Evolutionary conservation across 2,329 filamentous ascomycete species (phyloP), one percentile per base, ranked within the genome.

Genomic region (Tetracladium maxilliforme): DNA sequence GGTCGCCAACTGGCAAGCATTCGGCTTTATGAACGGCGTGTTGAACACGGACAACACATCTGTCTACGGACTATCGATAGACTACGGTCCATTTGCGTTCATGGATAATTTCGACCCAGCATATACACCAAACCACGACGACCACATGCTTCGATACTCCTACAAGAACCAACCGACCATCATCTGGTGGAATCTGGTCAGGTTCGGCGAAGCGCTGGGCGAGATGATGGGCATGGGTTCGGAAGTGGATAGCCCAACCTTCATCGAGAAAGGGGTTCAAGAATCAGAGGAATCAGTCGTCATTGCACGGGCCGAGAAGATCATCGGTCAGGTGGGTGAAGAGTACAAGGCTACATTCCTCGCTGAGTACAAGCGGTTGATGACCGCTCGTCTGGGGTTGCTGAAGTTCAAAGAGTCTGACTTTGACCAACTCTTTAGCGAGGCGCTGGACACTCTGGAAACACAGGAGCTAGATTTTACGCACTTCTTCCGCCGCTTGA

Each of bases 11-110:
- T 95, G 90, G 87, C 92, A 98, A 55, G 84, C 83, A 1, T 95
- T 95, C 43, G 90, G 83, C n/a, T 98, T 98, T 55, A 95, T 92
- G 65, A 98, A 98, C 42, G 90, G 90, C 22, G 90, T 98, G 4
- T 60, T 98, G 30, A 98, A 98, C 51, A 95, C 90, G 0, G 90
- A 98, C 46, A 98, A 98, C 48, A 98, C 90, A 0, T 93, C 84
- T 1, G 66, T 98, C 25, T 74, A 74, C 28, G 90, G 90, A 1
- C 56, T 98, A 1, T 87, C 78, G 6, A 77, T 98, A 33, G 90
- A 98, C 51, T 98, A 86, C 44, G 90, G 90, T 1, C 90, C 90
- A 0, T 98, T 98, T 41, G 90, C 90, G 5, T 98, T 98, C 49
- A 77, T 98, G 58, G 90, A 98, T 48, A 84, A 86, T 43, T 98